Base-by-base conservation (phyloP, 257 asterid species). In the Fraxinus pennsylvanica region DNA sequence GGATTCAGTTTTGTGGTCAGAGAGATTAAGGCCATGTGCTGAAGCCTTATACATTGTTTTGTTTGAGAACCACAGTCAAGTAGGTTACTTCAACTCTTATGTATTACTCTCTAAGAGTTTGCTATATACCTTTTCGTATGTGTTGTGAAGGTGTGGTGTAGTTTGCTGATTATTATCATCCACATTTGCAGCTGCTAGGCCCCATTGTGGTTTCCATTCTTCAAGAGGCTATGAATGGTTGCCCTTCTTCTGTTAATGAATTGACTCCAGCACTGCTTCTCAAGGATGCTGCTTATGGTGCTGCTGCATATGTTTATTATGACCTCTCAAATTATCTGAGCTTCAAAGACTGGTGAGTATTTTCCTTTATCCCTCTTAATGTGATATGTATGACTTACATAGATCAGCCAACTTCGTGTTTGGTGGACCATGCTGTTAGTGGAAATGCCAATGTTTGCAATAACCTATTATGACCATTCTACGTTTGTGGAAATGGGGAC, bases 221-320 rank as follows among this genome's bases (percentile, higher is more conserved):
- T 82, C 96, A 93, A 81, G 99, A 96, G 87, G 98, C 99, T 76
- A 96, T 96, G 98, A 85, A 72, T 84, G 91, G 87, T 25, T 93
- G 97, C 74, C 98, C 98, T 87, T 82, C 93, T 82, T 89, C 98
- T 75, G 89, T 88, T 71, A 82, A 79, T 84, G 99, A 96, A 80
- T 88, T 96, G 59, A 90, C 93, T 78, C 88, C 96, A 17, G 91
- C 88, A 22, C 79, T 93, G 86, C 98, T 96, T 83, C 92, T 96
- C 74, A 96, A 96, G 88, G 99, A 96, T 54, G 99, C 98, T 85
- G 98, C 98, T 74, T 96, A 96, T 87, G 92, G 96, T 81, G 98
- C 99, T 78, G 97, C 99, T 54, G 96, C 99, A 57, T 91, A 92
- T 84, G 96, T 93, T 65, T 90, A 93, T 85, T 96, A 93, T 82